Percentiles rank a stretch among this genome's conserved stretches.
phyloP scores from a whole-genome alignment of 139 green algal species.

The Gonium pectorale region DNA sequence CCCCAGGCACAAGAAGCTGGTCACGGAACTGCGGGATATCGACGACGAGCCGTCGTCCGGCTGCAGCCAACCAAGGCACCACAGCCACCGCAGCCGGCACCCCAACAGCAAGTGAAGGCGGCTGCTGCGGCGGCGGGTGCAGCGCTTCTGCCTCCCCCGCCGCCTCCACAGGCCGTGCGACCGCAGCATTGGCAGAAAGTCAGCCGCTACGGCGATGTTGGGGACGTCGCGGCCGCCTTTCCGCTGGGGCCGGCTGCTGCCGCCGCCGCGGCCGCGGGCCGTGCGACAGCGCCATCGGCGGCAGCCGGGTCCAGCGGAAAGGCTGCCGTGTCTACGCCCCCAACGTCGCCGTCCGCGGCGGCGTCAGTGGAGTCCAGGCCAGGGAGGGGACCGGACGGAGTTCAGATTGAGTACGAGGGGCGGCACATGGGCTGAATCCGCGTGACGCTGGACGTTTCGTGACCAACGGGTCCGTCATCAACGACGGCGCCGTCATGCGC shows the following conservation, averaged over 20 bases:
- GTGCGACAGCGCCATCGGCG: background rate
- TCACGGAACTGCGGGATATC: slow-evolving; percentile 59
- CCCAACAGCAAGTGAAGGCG: background rate
- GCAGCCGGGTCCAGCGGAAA: background rate
- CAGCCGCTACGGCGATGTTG: too few relatives aligned
- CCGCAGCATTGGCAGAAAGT: too few relatives aligned
- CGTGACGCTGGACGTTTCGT: slow-evolving; percentile 30
- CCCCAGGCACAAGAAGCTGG: slow-evolving; percentile 56
- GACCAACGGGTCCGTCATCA: too few relatives aligned
- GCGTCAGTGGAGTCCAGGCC: background rate
- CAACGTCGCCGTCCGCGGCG: background rate
- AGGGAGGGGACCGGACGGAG: background rate
- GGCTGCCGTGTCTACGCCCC: background rate
- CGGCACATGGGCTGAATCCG: slow-evolving; percentile 45
- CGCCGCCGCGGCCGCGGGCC: too few relatives aligned
- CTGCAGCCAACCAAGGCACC: slow-evolving; percentile 50
- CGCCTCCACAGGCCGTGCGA: too few relatives aligned
- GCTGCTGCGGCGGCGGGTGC: background rate
- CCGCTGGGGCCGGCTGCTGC: too few relatives aligned
- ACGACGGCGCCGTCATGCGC: too few relatives aligned
- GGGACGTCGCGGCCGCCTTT: too few relatives aligned
- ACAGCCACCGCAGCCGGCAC: background rate
- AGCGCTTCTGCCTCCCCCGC: too few relatives aligned
- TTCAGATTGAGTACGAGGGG: slow-evolving; percentile 45
- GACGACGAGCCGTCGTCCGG: slow-evolving; percentile 58